A percentile compares a stretch with the other conserved stretches of the same genome.
These are phyloP conservation scores for Clarireedia monteithiana DNA, from an alignment of 2,329 filamentous ascomycete species.

Conservation along the genomic window DNA sequence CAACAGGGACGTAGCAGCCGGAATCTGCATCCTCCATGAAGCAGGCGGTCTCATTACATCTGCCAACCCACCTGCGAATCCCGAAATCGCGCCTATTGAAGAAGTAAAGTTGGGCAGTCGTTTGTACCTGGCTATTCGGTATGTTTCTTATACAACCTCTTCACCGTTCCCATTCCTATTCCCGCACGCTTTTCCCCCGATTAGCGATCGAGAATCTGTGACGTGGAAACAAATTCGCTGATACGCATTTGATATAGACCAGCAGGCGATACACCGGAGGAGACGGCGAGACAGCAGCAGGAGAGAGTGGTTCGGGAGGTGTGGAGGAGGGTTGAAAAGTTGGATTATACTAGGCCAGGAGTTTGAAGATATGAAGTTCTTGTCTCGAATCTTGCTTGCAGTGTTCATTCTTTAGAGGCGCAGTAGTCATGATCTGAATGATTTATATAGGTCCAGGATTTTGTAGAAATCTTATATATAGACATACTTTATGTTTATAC, in stretches of 20 bases:
- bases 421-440: background rate
- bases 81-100: conserved; percentile 46
- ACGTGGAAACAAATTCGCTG: background rate
- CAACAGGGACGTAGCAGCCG: conserved; percentile 63
- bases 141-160: background rate
- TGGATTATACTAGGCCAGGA: conserved; percentile 62
- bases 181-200: background rate
- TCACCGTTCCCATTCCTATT: background rate
- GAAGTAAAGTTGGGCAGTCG: conserved; percentile 58
- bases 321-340: conserved; percentile 57
- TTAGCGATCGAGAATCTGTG: background rate
- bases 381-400: too few species aligned
- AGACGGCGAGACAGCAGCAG: conserved; percentile 59
- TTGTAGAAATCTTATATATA: background rate
- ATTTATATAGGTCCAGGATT: background rate
- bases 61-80: conserved; percentile 59
- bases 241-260: conserved; percentile 30
- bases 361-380: conserved; percentile 20
- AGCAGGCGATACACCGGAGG: conserved; percentile 51
- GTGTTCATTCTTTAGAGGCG: background rate
- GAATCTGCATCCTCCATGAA: conserved; percentile 64
- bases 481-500: too few species aligned
- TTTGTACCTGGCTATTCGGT: conserved; percentile 62
- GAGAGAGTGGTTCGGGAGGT: conserved; percentile 65
- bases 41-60: conserved; percentile 68